These are phyloP conservation scores for Mycena polygramma DNA, from an alignment of 768 basidiomycete genomes.

Conservation along the genomic window DNA sequence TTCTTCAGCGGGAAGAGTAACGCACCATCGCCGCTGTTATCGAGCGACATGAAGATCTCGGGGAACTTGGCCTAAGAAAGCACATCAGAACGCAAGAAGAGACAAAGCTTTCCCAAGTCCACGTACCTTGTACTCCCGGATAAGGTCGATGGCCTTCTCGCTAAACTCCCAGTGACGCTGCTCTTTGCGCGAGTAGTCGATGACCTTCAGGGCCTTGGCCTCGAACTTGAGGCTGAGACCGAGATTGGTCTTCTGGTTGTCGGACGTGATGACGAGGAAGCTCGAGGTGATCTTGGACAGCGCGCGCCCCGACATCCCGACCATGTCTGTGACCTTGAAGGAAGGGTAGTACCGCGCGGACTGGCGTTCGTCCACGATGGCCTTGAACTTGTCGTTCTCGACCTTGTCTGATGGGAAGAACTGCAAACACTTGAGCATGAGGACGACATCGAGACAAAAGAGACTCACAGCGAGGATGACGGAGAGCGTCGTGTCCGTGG, in stretches of 20 bases:
- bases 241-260: conserved; percentile 86
- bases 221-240: conserved; percentile 98
- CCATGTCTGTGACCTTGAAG: conserved; percentile 79
- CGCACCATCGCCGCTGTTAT: conserved; percentile 80
- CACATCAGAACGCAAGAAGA: neutral
- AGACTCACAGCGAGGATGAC: conserved; percentile 86
- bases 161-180: conserved; percentile 94
- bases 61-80: conserved; percentile 77
- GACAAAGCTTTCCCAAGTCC: neutral
- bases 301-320: conserved; percentile 82
- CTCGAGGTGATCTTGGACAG: conserved; percentile 94
- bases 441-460: neutral
- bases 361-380: conserved; percentile 66
- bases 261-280: conserved; percentile 86
- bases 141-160: conserved; percentile 83
- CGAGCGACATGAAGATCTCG: conserved; percentile 82
- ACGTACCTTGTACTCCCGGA: conserved; percentile 85
- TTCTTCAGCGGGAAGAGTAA: conserved; percentile 2
- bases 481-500: conserved; percentile 77
- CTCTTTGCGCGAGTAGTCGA: conserved; percentile 91
- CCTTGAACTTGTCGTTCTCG: conserved; percentile 85
- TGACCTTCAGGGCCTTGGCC: conserved; percentile 91
- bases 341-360: conserved; percentile 80
- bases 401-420: conserved; percentile 88
- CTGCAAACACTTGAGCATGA: conserved; percentile 52